Conservation (phyloP, 108 stramenopile genomes). For the Cylindrotheca fusiformis region DNA sequence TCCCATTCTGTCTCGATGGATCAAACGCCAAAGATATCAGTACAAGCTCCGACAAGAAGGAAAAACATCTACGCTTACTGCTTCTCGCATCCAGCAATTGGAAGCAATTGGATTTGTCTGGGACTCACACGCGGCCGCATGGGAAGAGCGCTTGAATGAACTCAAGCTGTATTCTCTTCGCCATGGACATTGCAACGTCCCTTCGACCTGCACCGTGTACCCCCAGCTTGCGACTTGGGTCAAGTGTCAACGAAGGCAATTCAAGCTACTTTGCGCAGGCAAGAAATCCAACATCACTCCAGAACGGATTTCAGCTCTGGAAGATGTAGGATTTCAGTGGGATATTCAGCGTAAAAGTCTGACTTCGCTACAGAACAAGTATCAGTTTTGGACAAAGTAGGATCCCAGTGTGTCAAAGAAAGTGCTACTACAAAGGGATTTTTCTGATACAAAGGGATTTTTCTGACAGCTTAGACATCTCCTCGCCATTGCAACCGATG, state of each 20-base stretch:
- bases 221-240: slow-evolving; percentile 36
- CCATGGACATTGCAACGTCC: slow-evolving; percentile 33
- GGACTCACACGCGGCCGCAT: too few relatives aligned
- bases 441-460: too few relatives aligned
- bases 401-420: too few relatives aligned
- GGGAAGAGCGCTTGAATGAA: slow-evolving; percentile 19
- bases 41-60: slow-evolving; percentile 38
- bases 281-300: slow-evolving; percentile 14
- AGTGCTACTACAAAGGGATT: too few relatives aligned
- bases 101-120: slow-evolving; percentile 41
- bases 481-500: too few relatives aligned
- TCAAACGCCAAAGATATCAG: too few relatives aligned
- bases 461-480: too few relatives aligned
- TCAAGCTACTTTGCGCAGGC: slow-evolving; percentile 15
- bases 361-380: too few relatives aligned
- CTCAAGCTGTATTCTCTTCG: slow-evolving; percentile 16
- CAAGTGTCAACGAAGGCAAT: slow-evolving; percentile 27
- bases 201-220: slow-evolving; percentile 4
- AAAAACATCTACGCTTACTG: slow-evolving; percentile 34
- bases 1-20: slow-evolving; percentile 10
- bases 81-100: slow-evolving; percentile 33
- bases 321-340: slow-evolving; percentile 27
- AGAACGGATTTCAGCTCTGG: slow-evolving; percentile 20
- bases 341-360: too few relatives aligned
- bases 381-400: too few relatives aligned